Base-by-base conservation (phyloP, 768 basidiomycete genomes). In the Suillus sp. region DNA sequence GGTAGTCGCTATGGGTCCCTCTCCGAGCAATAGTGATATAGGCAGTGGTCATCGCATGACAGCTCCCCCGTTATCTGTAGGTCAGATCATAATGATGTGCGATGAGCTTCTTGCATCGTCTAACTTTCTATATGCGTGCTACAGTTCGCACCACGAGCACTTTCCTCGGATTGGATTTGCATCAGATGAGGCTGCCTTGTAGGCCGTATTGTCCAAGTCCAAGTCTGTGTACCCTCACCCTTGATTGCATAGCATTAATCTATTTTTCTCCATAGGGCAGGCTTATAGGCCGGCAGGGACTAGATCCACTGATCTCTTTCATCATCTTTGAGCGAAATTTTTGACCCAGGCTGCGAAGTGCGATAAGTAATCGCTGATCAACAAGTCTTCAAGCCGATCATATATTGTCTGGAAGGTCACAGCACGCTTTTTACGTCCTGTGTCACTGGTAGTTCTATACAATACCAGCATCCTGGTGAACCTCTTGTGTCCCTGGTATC, bases 381-480 rank as follows among this genome's bases (percentile, higher is more conserved):
- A 2, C 13, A 47, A 22, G 13, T 22, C 0, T 13, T 22, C 6
- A 47, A 47, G 11, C 22, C 0, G 20, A 43, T n/a, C 11, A 4
- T 13, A 47, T 47, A 47, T 47, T 22, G 22, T 47, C 45, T 11
- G 22, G 45, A 47, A 22, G 11, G n/a, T 13, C 11, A 47, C n/a
- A 43, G 6, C 1, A 9, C n/a, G n/a, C 43, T 38, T 43, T 11
- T n/a, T 10, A 11, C 4, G 9, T 43, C 9, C n/a, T 2, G 43
- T 0, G 9, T 20, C 42, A 20, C 35, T 35, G 35, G 35, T 11
- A 35, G 35, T 35, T 43, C 10, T 43, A 10, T n/a, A 20, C 42
- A 1, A 20, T 3, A 20, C 10, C 63, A 99, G 76, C 0, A 95
- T 95, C 79, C 98, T 99, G 11, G 92, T 95, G 71, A 85, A 99